Evolutionary conservation across 2,329 filamentous ascomycete genomes (phyloP).

Genomic region (Beauveria rudraprayagi): DNA sequence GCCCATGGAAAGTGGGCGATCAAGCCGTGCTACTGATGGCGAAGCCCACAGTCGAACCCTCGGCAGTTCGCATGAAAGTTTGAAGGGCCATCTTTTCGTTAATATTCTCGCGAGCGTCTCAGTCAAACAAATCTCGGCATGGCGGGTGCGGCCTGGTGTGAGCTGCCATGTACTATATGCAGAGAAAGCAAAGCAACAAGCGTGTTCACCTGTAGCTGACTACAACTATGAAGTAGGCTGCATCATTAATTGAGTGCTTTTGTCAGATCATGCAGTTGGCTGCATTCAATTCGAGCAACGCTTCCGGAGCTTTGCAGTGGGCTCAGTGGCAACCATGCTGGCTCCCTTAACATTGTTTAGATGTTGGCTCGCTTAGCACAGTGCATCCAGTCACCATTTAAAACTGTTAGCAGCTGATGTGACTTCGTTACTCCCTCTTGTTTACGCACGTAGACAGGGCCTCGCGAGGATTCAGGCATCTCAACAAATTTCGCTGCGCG

Average conservation of each 20-base stretch:
- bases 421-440: background rate
- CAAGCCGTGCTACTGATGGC: conserved; percentile 5
- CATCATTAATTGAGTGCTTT: no score
- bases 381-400: background rate
- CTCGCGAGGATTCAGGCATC: background rate
- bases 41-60: background rate
- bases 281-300: no score
- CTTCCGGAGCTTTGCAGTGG: no score
- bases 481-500: background rate
- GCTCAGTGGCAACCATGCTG: no score
- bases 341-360: background rate
- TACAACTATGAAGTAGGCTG: no score
- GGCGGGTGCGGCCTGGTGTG: no score
- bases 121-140: no score
- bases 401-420: background rate
- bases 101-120: background rate
- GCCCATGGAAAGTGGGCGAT: conserved; percentile 1
- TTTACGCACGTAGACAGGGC: background rate
- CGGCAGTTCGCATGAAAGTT: background rate
- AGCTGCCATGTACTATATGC: no score
- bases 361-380: background rate
- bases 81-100: background rate
- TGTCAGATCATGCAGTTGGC: no score
- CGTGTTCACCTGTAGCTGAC: no score
- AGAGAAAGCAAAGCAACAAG: no score